Evolutionary conservation across 2,329 filamentous ascomycete species (phyloP), one percentile per base, ranked within the genome.

Genomic region (Diaporthe nobilis): DNA sequence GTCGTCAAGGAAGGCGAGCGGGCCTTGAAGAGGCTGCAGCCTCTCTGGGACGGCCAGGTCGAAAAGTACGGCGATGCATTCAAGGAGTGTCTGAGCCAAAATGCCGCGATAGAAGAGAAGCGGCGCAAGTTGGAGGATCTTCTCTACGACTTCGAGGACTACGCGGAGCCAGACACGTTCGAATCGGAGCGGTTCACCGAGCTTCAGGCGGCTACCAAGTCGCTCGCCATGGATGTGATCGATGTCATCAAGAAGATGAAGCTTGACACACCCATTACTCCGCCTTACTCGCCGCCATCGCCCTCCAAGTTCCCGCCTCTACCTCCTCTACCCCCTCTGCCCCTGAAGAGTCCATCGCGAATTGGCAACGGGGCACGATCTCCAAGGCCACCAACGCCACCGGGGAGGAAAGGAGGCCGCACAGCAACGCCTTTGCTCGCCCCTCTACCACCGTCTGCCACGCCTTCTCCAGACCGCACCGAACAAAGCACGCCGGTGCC

Each of bases 61-160:
- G 81, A 82, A 25, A 84, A 81, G 76, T 81, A 85, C 42, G 84
- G 84, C 72, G 82, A 85, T 37, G 78, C 77, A 2, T 86, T 86
- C 77, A 83, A 79, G 42, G 81, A 83, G 1, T 79, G 80, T 3
- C 83, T 86, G 73, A 78, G 81, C 68, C 80, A 84, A 57, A 83
- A 85, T 73, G 82, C 84, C 34, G 60, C 63, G 3, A 63, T 77
- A 13, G 74, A 76, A 28, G 63, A 75, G 42, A 73, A 53, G 31
- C 49, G 76, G 55, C 67, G 70, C 31, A 65, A 44, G 74, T 34
- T 76, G 44, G 73, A 76, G 65, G 84, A 86, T 71, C 79, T 86
- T 4, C 81, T 87, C 9, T 87, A 86, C 78, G 85, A 87, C 75
- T 83, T 87, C 58, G 85, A 87, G 55, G 86, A 87, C 79, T 86